Evolutionary conservation across 2,329 filamentous ascomycete genomes (phyloP).

Genomic region (Cladobotryum mycophilum): DNA sequence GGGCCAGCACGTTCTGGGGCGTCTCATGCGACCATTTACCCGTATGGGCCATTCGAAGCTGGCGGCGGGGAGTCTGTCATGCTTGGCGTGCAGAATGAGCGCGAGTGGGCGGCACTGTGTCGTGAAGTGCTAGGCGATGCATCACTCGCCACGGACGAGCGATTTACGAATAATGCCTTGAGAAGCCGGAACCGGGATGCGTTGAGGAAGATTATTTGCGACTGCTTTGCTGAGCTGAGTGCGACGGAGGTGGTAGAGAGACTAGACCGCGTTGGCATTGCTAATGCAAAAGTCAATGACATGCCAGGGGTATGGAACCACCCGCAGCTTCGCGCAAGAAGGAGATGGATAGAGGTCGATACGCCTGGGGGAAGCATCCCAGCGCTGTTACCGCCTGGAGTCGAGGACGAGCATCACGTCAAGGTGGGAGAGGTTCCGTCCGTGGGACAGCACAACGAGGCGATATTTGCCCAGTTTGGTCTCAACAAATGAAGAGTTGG

Average conservation of each 20-base stretch:
- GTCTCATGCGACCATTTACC: slow-evolving; percentile 49
- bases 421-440: slow-evolving; percentile 40
- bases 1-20: slow-evolving; percentile 41
- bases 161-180: slow-evolving; percentile 42
- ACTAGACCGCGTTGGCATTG: slow-evolving; percentile 44
- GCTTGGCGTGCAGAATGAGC: slow-evolving; percentile 52
- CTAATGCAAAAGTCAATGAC: slow-evolving; percentile 49
- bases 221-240: slow-evolving; percentile 32
- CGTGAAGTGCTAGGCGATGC: slow-evolving; percentile 37
- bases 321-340: slow-evolving; percentile 43
- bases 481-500: neutral
- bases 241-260: slow-evolving; percentile 35
- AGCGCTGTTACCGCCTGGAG: slow-evolving; percentile 44
- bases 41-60: slow-evolving; percentile 49
- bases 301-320: slow-evolving; percentile 51
- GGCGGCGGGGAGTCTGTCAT: slow-evolving; percentile 44
- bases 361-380: slow-evolving; percentile 41
- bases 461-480: slow-evolving; percentile 12
- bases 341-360: slow-evolving; percentile 44
- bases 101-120: slow-evolving; percentile 48
- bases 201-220: slow-evolving; percentile 39
- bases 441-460: slow-evolving; percentile 44
- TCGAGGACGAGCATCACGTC: slow-evolving; percentile 19
- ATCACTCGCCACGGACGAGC: slow-evolving; percentile 35
- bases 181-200: slow-evolving; percentile 40